Evolutionary conservation across 2,329 filamentous ascomycete species (phyloP), one percentile per base, ranked within the genome.

Genomic region (Scedosporium boydii): DNA sequence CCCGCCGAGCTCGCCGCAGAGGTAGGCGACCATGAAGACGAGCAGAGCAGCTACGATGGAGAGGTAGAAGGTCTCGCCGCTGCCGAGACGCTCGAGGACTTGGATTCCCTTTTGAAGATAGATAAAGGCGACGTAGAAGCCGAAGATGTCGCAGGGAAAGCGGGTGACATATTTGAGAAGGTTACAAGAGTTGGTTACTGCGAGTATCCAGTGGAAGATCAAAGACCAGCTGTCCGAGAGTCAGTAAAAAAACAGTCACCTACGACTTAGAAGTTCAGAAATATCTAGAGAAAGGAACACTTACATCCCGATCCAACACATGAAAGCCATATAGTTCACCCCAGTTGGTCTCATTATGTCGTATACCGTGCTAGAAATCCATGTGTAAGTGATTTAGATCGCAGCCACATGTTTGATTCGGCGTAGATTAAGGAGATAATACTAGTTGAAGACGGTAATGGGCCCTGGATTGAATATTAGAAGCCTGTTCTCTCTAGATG

Each of bases 381-480:
- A 2, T 5, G 38, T 42, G 44, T 23, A 16, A 38, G 58, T 62
- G 48, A 57, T 42, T 62, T 7, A n/a, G 6, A 51, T 67, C 38
- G 65, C 56, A 42, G 26, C 16, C 7, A 2, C 14, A 16, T 12
- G 14, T 12, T 12, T 7, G 10, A 23, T 10, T 7, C 21, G 5
- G 27, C 3, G 12, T 29, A 38, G n/a, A 18, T 38, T 55, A 6
- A 29, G 63, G 21, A 18, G 48, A 18, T 71, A 80, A 51, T 72
- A 86, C 83, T 96, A 96, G 72, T 96, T 96, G 71, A 96, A 96
- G 29, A 96, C 91, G 16, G 92, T 96, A 63, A 96, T 96, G 3
- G 91, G 91, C n/a, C 86, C 86, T 84, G 62, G 14, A 18, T n/a
- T 3, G 21, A 55, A n/a, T 6, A 23, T 23, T 18, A 55, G 51